These are phyloP conservation scores for Xerocomellus chrysenteron DNA, from an alignment of 768 basidiomycete genomes.

Conservation along the genomic window DNA sequence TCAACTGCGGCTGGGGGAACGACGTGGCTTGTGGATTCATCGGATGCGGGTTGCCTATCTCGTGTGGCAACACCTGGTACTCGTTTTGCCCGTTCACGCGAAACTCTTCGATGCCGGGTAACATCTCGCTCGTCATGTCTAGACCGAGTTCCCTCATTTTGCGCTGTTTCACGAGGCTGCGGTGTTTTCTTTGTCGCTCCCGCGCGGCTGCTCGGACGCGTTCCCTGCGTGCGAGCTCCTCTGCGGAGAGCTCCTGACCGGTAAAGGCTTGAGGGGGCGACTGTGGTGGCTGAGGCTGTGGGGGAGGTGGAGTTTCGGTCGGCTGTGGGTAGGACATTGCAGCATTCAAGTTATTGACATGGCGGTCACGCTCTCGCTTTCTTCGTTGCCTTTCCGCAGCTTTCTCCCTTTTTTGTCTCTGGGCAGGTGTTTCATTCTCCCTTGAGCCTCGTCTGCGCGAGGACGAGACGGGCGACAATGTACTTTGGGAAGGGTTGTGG, in stretches of 20 bases:
- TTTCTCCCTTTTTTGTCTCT: conserved; percentile 79
- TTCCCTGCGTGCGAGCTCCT: conserved; percentile 67
- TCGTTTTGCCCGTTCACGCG: conserved; percentile 48
- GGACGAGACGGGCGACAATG: conserved; percentile 30
- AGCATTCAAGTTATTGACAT: conserved; percentile 40
- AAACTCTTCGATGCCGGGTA: conserved; percentile 66
- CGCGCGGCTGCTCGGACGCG: conserved; percentile 73
- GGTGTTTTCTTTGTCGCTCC: conserved; percentile 82
- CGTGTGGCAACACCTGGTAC: conserved; percentile 39
- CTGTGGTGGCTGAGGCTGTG: conserved; percentile 35
- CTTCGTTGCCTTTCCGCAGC: conserved; percentile 82
- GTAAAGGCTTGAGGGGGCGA: conserved; percentile 25
- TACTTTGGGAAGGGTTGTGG: conserved; percentile 33
- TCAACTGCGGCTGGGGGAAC: conserved; percentile 49
- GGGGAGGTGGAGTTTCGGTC: conserved; percentile 31
- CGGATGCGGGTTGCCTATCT: conserved; percentile 31
- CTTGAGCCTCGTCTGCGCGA: conserved; percentile 55
- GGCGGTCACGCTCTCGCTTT: conserved; percentile 72
- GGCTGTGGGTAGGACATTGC: conserved; percentile 42
- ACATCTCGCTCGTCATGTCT: conserved; percentile 76
- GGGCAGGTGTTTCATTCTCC: conserved; percentile 72
- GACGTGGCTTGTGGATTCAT: conserved; percentile 54
- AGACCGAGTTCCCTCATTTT: conserved; percentile 82
- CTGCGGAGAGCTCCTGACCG: conserved; percentile 48
- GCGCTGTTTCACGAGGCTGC: conserved; percentile 71